A percentile compares a stretch with the other conserved stretches of the same genome.
Evolutionary conservation across 2,329 filamentous ascomycete species (phyloP).

Genomic region (Parascedosporium putredinis): DNA sequence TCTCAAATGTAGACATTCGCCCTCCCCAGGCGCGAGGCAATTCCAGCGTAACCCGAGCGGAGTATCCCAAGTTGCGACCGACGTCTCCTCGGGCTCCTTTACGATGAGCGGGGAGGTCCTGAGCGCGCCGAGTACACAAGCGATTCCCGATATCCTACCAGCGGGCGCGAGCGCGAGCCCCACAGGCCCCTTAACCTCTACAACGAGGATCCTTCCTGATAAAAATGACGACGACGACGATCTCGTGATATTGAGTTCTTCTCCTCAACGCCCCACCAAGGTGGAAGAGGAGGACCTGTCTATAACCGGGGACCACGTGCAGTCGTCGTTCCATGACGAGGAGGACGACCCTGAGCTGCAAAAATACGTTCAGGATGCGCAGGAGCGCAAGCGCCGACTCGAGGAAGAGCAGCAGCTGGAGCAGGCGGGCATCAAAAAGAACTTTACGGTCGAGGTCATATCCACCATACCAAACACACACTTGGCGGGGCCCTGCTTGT

Average conservation of each 20-base stretch:
- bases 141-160: background rate
- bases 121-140: background rate
- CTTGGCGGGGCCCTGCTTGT: conserved; percentile 28
- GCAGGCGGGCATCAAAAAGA: background rate
- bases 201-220: too few relatives aligned
- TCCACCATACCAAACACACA: conserved; percentile 51
- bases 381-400: conserved; percentile 17
- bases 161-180: too few relatives aligned
- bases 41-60: background rate
- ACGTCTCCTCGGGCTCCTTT: background rate
- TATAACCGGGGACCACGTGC: conserved; percentile 2
- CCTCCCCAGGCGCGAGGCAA: background rate
- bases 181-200: too few relatives aligned
- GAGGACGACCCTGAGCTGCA: conserved; percentile 31
- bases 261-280: background rate
- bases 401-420: background rate
- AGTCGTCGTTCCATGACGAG: conserved; percentile 13
- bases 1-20: background rate
- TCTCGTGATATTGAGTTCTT: background rate
- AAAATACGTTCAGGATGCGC: conserved; percentile 34
- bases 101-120: background rate
- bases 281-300: conserved; percentile 13
- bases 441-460: conserved; percentile 19
- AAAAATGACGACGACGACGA: background rate
- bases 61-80: background rate